phyloP scores from a whole-genome alignment of 352 stramenopile species.

The Pythium sukuiense region DNA sequence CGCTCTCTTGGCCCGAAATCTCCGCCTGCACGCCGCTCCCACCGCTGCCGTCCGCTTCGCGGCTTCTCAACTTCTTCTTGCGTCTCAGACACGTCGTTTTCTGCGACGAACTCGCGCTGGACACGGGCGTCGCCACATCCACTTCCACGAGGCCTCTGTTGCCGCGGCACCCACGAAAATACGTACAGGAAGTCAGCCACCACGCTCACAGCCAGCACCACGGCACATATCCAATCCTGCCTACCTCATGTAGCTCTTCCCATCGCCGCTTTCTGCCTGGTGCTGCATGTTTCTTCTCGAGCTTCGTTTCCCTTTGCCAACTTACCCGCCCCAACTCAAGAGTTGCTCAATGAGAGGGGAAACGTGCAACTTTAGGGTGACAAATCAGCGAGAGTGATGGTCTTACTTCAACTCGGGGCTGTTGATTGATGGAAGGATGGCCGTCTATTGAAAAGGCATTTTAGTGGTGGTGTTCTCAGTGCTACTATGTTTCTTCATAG shows the following conservation, averaged over 20 bases:
- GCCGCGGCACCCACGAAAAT: background rate
- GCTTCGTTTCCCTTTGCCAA: slow-evolving; percentile 4
- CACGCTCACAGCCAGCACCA: background rate
- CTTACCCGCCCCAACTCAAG: slow-evolving; percentile 10
- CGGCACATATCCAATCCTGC: background rate
- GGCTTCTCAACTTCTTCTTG: slow-evolving; percentile 20
- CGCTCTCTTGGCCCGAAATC: slow-evolving; percentile 3
- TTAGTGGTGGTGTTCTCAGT: background rate
- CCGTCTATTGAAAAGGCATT: no score
- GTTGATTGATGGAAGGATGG: background rate
- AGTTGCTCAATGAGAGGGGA: slow-evolving; percentile 29
- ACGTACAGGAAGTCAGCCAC: background rate
- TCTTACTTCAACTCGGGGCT: background rate
- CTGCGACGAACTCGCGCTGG: slow-evolving; percentile 2
- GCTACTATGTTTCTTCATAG: no score
- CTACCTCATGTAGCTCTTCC: background rate
- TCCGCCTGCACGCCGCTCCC: background rate
- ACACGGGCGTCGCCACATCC: slow-evolving; percentile 4
- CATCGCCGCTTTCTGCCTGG: background rate
- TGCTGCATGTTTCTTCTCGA: slow-evolving; percentile 4
- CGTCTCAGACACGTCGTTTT: slow-evolving; percentile 17
- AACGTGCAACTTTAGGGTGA: slow-evolving; percentile 14
- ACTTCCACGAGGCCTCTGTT: background rate
- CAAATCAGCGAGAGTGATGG: background rate
- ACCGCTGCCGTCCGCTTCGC: background rate